Evolutionary conservation across 2,329 filamentous ascomycete genomes (phyloP).

Genomic region (Lachnellula occidentalis): DNA sequence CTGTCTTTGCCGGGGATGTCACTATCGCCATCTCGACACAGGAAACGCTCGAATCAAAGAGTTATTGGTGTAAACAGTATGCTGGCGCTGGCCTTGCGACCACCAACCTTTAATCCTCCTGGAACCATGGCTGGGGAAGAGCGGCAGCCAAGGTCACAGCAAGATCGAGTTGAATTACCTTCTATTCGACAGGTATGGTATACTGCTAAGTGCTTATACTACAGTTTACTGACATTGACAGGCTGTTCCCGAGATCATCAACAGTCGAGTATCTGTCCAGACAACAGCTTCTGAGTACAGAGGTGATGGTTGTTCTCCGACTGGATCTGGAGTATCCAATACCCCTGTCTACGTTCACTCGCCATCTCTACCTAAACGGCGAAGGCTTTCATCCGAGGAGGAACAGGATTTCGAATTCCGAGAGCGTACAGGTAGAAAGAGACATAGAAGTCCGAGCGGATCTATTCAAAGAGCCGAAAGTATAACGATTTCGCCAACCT

Average conservation of each 20-base stretch:
- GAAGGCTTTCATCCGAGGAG: conserved; percentile 16
- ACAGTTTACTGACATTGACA: conserved; percentile 4
- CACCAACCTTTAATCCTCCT: conserved; percentile 8
- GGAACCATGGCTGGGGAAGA: conserved; percentile 7
- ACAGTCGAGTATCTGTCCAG: conserved; percentile 1
- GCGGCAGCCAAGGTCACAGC: conserved; percentile 8
- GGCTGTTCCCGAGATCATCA: conserved; percentile 15
- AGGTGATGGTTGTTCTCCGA: conserved; percentile 7
- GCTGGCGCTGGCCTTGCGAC: conserved; percentile 13
- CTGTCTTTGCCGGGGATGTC: conserved; percentile 12
- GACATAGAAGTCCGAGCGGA: conserved; percentile 13
- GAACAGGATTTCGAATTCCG: conserved; percentile 5
- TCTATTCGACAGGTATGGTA: conserved; percentile 18
- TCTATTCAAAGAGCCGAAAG: conserved; percentile 9
- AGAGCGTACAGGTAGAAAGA: conserved; percentile 6
- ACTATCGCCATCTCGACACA: conserved; percentile 10
- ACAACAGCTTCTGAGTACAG: conserved; percentile 6
- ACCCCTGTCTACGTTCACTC: conserved; percentile 3
- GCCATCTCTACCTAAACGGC: conserved; percentile 16
- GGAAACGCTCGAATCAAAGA: conserved; percentile 4
- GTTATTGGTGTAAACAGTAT: conserved; percentile 3
- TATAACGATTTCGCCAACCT: conserved; percentile 9
- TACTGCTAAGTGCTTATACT: neutral
- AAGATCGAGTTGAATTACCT: conserved; percentile 16
- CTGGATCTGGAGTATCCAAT: neutral